Evolutionary conservation across 2,329 filamentous ascomycete genomes (phyloP).

Genomic region (Aspergillus transmontanensis): DNA sequence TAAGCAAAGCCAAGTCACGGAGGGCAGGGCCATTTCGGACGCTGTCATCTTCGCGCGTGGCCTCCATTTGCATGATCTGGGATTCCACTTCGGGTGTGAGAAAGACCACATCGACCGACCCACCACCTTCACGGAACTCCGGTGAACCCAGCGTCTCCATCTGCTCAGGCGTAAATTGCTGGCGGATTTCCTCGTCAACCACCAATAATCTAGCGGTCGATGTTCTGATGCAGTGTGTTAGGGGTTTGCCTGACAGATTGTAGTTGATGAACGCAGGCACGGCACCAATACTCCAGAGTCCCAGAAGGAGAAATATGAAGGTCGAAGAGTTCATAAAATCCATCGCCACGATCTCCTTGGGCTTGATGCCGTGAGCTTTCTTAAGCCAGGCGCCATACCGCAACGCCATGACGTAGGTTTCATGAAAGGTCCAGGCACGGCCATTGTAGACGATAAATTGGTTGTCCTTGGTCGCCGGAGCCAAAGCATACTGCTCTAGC

Average conservation of each 20-base stretch:
- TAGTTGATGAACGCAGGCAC: constrained; percentile 88
- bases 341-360: constrained; percentile 76
- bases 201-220: constrained; percentile 69
- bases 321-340: constrained; percentile 80
- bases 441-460: constrained; percentile 70
- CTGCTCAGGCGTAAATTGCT: constrained; percentile 50
- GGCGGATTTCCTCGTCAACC: constrained; percentile 67
- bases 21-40: constrained; percentile 54
- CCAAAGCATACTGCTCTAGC: constrained; percentile 68
- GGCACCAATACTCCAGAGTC: constrained; percentile 80
- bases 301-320: constrained; percentile 75
- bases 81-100: constrained; percentile 62
- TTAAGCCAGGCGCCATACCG: constrained; percentile 77
- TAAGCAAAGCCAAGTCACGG: constrained; percentile 68
- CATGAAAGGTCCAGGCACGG: constrained; percentile 70
- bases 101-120: constrained; percentile 60
- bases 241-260: constrained; percentile 70
- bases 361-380: constrained; percentile 62
- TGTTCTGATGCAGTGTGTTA: constrained; percentile 73
- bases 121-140: constrained; percentile 46
- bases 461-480: constrained; percentile 53
- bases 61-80: constrained; percentile 55
- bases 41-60: constrained; percentile 61
- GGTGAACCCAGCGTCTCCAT: constrained; percentile 42
- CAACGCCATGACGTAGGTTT: constrained; percentile 70